Conservation (phyloP, 805 yeast genomes). For the Pichia kluyveri region DNA sequence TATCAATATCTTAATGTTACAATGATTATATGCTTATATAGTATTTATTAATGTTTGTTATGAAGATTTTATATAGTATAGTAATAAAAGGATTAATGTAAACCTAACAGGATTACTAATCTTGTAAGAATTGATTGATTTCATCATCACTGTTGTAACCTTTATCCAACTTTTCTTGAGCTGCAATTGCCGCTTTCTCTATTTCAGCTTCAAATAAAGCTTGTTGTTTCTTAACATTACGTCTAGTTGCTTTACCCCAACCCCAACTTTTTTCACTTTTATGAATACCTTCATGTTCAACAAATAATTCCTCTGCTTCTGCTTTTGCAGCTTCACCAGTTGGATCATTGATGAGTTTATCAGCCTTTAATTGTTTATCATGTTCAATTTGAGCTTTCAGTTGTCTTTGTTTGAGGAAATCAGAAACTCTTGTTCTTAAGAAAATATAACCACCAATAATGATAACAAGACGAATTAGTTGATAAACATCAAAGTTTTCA, state of each 20-base stretch:
- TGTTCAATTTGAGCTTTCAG: conserved; percentile 35
- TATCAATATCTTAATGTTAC: no score
- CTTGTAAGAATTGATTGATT: conserved; percentile 59
- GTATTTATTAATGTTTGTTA: no score
- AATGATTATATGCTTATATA: no score
- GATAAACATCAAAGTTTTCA: conserved; percentile 37
- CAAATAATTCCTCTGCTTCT: conserved; percentile 19
- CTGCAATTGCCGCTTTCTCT: conserved; percentile 31
- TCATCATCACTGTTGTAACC: conserved; percentile 52
- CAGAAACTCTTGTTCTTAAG: conserved; percentile 45
- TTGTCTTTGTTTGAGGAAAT: conserved; percentile 49
- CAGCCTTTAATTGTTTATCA: conserved; percentile 37
- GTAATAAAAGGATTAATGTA: no score
- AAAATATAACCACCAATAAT: conserved; percentile 58
- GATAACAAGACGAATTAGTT: conserved; percentile 38
- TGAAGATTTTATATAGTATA: no score
- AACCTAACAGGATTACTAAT: conserved; percentile 19
- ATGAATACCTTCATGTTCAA: background rate
- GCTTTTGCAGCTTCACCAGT: conserved; percentile 21
- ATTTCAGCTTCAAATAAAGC: conserved; percentile 43
- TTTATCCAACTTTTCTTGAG: conserved; percentile 11
- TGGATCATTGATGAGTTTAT: conserved; percentile 25
- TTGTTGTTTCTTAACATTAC: conserved; percentile 46
- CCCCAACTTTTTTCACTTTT: conserved; percentile 48
- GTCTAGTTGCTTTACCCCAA: conserved; percentile 73